Conservation (phyloP, 2,329 filamentous ascomycete genomes). For the Curvularia sp. region DNA sequence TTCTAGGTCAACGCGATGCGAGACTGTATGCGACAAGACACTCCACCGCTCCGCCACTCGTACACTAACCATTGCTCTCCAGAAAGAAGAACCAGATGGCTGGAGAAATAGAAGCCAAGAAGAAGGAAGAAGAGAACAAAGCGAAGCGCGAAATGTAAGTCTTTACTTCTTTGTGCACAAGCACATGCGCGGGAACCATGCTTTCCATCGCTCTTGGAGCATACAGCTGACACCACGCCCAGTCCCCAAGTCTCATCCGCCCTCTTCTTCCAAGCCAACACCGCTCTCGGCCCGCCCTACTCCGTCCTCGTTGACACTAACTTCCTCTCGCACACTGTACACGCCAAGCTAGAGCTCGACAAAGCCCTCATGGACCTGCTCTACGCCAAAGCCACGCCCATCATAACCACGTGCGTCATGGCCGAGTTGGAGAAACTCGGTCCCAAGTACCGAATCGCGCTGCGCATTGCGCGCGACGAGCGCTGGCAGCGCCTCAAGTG, state of each 20-base stretch:
- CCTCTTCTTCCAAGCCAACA: conserved; percentile 66
- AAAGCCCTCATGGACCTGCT: conserved; percentile 93
- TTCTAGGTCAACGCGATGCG: conserved; percentile 69
- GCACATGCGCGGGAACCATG: background rate
- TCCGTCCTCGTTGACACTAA: conserved; percentile 63
- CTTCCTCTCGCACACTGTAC: conserved; percentile 73
- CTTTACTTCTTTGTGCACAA: background rate
- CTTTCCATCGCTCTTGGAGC: background rate
- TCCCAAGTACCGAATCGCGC: conserved; percentile 80
- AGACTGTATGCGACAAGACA: conserved; percentile 59
- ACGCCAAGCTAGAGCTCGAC: conserved; percentile 85
- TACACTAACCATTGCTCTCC: conserved; percentile 14
- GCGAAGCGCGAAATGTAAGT: conserved; percentile 75
- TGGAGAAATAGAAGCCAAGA: conserved; percentile 64
- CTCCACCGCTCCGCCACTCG: conserved; percentile 17
- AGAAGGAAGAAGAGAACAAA: conserved; percentile 64
- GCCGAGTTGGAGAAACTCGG: conserved; percentile 90
- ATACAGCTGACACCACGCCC: conserved; percentile 20
- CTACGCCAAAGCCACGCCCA: conserved; percentile 87
- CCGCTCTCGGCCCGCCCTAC: conserved; percentile 83
- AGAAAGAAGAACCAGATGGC: conserved; percentile 78
- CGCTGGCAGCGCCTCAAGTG: conserved; percentile 85
- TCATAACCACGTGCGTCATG: conserved; percentile 80
- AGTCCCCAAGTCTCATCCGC: conserved; percentile 77
- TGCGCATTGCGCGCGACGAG: conserved; percentile 87